These are phyloP conservation scores for Samsoniella hepiali DNA, from an alignment of 2,329 filamentous ascomycete genomes.

Conservation along the genomic window DNA sequence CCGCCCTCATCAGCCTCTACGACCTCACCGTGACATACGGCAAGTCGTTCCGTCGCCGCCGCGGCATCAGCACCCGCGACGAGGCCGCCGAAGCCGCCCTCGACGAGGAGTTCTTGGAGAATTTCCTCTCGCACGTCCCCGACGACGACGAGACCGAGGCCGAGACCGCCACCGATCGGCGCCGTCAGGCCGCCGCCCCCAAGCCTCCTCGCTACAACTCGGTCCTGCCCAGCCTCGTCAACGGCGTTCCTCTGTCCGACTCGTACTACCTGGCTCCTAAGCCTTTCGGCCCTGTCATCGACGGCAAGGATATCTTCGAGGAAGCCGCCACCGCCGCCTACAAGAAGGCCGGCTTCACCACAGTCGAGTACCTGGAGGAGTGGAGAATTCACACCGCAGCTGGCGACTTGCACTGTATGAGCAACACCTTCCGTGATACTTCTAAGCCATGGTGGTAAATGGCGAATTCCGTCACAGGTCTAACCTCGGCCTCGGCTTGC, in stretches of 20 bases:
- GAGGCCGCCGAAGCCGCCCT: conserved; percentile 7
- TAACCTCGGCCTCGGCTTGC: too few species aligned
- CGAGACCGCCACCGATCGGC: too few species aligned
- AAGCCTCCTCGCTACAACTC: not conserved
- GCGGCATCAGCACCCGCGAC: not conserved
- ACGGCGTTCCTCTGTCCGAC: conserved; percentile 2
- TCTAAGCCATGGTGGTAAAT: not conserved
- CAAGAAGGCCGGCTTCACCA: not conserved
- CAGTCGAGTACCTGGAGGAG: not conserved
- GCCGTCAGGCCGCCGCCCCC: too few species aligned
- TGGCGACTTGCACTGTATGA: not conserved
- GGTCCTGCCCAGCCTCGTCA: not conserved
- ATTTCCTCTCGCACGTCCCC: too few species aligned
- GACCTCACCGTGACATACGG: too few species aligned
- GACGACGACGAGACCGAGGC: too few species aligned
- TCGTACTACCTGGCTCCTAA: conserved; percentile 18
- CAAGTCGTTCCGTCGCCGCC: too few species aligned
- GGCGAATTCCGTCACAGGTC: too few species aligned
- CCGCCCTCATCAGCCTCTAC: not conserved
- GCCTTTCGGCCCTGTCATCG: conserved; percentile 27
- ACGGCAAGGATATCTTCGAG: conserved; percentile 27
- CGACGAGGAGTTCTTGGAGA: not conserved
- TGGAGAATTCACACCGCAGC: not conserved
- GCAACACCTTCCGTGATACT: not conserved
- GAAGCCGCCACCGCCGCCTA: not conserved